Conservation (phyloP, 1,284 basidiomycete species). For the Ceratobasidium sp. region DNA sequence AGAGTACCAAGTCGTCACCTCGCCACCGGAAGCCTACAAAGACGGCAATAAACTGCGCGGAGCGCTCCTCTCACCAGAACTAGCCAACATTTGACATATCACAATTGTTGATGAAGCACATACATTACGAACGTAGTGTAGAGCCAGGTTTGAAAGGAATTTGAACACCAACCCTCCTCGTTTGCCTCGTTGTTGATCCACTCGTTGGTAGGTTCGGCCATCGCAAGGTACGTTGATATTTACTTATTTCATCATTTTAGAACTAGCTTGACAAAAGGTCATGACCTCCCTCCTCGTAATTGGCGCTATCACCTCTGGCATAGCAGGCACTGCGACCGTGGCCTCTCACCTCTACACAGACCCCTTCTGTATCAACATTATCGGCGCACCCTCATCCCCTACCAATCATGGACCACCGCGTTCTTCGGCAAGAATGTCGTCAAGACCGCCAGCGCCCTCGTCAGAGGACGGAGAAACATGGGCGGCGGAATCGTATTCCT, state of each 20-base stretch:
- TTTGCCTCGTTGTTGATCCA: conserved; percentile 69
- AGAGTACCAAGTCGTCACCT: too few relatives aligned
- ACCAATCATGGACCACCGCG: conserved; percentile 70
- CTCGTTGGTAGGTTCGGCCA: conserved; percentile 72
- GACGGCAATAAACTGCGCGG: too few relatives aligned
- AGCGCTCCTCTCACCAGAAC: too few relatives aligned
- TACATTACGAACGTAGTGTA: too few relatives aligned
- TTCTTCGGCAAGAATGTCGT: conserved; percentile 74
- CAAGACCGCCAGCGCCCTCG: conserved; percentile 68
- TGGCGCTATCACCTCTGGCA: conserved; percentile 73
- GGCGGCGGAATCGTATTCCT: conserved; percentile 69
- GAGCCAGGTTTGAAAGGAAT: too few relatives aligned
- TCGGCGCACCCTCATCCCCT: conserved; percentile 72
- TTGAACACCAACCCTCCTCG: conserved; percentile 67
- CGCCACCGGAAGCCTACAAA: too few relatives aligned
- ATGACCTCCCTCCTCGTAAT: conserved; percentile 71
- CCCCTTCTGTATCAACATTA: conserved; percentile 68
- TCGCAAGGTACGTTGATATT: conserved; percentile 60
- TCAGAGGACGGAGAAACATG: conserved; percentile 68
- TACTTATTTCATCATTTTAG: not conserved
- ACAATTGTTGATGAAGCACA: too few relatives aligned
- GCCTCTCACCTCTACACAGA: conserved; percentile 65
- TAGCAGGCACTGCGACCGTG: conserved; percentile 67
- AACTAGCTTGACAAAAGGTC: not conserved
- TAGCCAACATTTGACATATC: too few relatives aligned